Conservation (phyloP, 139 green algal species). For the Gonium pectorale region DNA sequence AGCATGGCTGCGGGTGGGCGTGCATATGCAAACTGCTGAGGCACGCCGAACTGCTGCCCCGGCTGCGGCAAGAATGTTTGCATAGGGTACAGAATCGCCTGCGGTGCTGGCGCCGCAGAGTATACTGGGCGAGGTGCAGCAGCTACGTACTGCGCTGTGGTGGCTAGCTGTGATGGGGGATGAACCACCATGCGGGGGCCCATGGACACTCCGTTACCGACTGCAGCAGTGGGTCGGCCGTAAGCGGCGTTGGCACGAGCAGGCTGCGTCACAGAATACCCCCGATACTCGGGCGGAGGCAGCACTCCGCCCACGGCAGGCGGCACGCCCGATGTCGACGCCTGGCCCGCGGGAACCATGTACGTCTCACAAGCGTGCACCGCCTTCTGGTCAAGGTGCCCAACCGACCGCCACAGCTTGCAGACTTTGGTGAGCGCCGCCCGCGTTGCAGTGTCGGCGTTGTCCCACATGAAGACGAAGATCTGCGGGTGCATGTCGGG, state of each 20-base stretch:
- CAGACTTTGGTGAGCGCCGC: constrained; percentile 29
- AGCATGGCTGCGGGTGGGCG: not conserved
- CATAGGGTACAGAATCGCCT: not conserved
- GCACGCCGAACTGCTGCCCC: not conserved
- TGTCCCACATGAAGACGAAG: constrained; percentile 46
- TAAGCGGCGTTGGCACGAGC: not conserved
- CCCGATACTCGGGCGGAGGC: not conserved
- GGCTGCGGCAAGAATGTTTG: not conserved
- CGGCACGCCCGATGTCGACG: not conserved
- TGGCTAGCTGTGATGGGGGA: not conserved
- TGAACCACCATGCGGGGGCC: not conserved
- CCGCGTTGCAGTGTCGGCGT: constrained; percentile 3
- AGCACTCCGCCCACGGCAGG: not conserved
- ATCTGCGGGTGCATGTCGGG: no score
- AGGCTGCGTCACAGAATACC: constrained; percentile 25
- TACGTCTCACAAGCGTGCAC: constrained; percentile 29
- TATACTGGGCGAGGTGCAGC: not conserved
- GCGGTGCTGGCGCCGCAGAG: not conserved
- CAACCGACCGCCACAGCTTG: constrained; percentile 30
- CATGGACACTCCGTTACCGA: not conserved
- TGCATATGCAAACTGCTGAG: not conserved
- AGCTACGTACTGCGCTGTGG: not conserved
- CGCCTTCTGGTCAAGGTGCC: constrained; percentile 15
- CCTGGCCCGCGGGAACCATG: constrained; percentile 13
- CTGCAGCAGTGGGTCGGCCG: not conserved